Percentiles rank a stretch among this genome's conserved stretches.
These are phyloP conservation scores for Fusarium liriodendri DNA, from an alignment of 2,329 filamentous ascomycete species.

Conservation along the genomic window DNA sequence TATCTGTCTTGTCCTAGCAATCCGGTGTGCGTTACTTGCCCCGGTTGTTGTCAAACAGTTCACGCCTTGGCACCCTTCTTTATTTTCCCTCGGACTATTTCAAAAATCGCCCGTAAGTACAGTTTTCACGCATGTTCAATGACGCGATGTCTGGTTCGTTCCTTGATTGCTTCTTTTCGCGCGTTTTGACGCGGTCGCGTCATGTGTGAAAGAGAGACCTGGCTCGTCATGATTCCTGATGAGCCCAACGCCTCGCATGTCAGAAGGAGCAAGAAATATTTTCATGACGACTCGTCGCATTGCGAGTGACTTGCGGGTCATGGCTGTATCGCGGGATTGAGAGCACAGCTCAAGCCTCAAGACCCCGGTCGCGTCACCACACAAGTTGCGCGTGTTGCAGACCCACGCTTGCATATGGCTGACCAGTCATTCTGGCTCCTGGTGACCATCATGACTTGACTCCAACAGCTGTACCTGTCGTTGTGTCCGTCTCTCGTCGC, in stretches of 20 bases:
- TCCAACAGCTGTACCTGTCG: conserved; percentile 18
- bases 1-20: conserved; percentile 42
- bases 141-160: conserved; percentile 15
- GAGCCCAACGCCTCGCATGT: neutral
- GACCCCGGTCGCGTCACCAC: conserved; percentile 43
- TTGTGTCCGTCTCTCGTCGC: conserved; percentile 20
- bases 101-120: conserved; percentile 52
- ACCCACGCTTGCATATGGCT: conserved; percentile 39
- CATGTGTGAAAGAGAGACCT: neutral
- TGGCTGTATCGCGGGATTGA: conserved; percentile 20
- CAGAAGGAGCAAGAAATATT: neutral
- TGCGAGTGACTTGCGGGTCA: neutral
- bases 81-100: conserved; percentile 41
- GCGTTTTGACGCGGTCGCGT: conserved; percentile 15
- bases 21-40: conserved; percentile 38
- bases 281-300: neutral
- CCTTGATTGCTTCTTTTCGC: conserved; percentile 24
- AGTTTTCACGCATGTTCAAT: conserved; percentile 28
- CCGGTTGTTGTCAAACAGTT: conserved; percentile 36
- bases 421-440: conserved; percentile 25
- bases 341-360: conserved; percentile 23
- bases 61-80: conserved; percentile 10
- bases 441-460: conserved; percentile 25
- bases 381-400: conserved; percentile 38
- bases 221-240: neutral